Base-by-base conservation (phyloP, 495 filamentous ascomycete species). In the Penicillium bialowiezense region DNA sequence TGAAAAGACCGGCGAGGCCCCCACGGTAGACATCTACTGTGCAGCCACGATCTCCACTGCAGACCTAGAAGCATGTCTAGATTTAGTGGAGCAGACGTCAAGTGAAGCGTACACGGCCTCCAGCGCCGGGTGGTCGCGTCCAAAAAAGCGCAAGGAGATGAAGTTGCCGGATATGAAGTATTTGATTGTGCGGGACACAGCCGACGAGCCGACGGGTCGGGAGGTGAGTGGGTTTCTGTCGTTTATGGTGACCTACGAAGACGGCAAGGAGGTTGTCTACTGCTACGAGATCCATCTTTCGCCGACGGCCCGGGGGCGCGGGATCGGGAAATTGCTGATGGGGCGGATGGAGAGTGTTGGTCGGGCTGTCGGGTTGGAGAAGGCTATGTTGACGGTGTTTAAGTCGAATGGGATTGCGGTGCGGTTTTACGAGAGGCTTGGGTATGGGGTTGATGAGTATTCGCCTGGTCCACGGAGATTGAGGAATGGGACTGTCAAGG, bases 321-420 rank as follows among this genome's bases (percentile, higher is more conserved):
- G 76, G 0, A 32, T 77, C 3, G 77, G 77, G 19, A 55, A 33
- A 29, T 44, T 62, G 47, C 37, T 79, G 50, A 76, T 79, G 67
- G 42, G 23, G 15, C 32, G 55, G 39, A 67, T 78, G 51, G 73
- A 77, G 56, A 62, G 56, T 10, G 66, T 77, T 20, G 77, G 74
- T 6, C 51, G 54, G 40, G 63, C 58, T 7, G 62, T 76, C 12
- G 73, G 72, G 1, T 36, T 91, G 41, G 70, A 78, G 51, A 92
- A 91, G 66, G 72, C 82, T 18, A 96, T 96, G 91, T 72, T 96
- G 65, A 93, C 90, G 3, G 86, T 88, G 44, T 95, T 93, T 59
- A 65, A 77, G 42, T 70, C 72, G 7, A 96, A 96, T 69, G 54
- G 55, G 44, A 65, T 58, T 17, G 91, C 78, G 3, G 52, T 77